A percentile compares a stretch with the other conserved stretches of the same genome.
These are phyloP conservation scores for Odonthalia washingtoniensis DNA, from an alignment of 31 red algal species.

Conservation along the genomic window DNA sequence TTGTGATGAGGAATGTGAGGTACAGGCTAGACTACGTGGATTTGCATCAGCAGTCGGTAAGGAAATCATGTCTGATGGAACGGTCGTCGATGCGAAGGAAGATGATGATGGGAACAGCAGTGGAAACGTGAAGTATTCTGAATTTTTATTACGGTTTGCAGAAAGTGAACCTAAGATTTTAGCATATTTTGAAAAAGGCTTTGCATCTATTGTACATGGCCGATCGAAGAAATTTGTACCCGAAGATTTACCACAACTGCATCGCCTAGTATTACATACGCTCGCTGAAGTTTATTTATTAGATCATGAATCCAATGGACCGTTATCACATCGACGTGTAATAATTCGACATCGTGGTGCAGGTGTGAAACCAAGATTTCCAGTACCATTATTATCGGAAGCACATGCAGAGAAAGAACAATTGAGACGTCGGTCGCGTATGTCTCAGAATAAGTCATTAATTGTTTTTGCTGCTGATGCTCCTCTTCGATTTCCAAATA, in stretches of 20 bases:
- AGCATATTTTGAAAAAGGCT: constrained; percentile 52
- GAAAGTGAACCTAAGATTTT: constrained; percentile 49
- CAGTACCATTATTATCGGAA: constrained; percentile 55
- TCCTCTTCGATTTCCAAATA: neutral
- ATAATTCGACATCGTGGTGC: constrained; percentile 57
- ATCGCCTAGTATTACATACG: constrained; percentile 61
- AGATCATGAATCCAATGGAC: constrained; percentile 43
- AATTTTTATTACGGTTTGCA: constrained; percentile 65
- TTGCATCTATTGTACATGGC: constrained; percentile 54
- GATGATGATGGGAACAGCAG: neutral
- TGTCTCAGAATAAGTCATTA: neutral
- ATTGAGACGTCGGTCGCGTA: neutral
- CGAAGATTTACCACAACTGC: constrained; percentile 51
- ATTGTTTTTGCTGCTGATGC: constrained; percentile 34
- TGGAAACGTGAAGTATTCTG: constrained; percentile 28
- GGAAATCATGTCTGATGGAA: neutral
- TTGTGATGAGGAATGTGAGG: constrained; percentile 78
- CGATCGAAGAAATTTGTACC: constrained; percentile 45
- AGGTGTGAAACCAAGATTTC: constrained; percentile 59
- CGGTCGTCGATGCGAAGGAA: constrained; percentile 2
- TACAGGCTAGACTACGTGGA: constrained; percentile 45
- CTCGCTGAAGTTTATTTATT: constrained; percentile 56
- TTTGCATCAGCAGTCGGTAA: constrained; percentile 76
- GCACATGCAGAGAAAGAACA: constrained; percentile 32
- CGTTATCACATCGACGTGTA: neutral